These are phyloP conservation scores for Fraxinus platypoda DNA, from an alignment of 305 asterid species.

Conservation along the genomic window DNA sequence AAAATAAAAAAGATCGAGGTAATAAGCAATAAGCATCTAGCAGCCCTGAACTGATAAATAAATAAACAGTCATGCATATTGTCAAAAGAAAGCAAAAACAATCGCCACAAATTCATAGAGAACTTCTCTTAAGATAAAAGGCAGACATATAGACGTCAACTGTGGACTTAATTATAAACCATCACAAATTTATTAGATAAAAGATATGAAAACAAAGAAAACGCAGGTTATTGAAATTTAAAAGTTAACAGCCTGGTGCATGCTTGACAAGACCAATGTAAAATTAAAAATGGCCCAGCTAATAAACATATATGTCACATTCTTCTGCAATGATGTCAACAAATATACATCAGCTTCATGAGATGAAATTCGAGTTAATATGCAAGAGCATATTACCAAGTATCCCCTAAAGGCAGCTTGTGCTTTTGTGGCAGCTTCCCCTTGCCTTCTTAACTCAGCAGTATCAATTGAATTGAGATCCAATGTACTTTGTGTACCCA, in stretches of 20 bases:
- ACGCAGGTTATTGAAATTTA: neutral
- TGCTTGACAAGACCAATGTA: neutral
- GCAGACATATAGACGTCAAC: neutral
- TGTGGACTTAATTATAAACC: neutral
- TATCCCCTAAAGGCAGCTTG: slow-evolving; percentile 94
- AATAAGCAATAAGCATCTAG: neutral
- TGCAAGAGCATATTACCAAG: slow-evolving; percentile 54
- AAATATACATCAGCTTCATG: neutral
- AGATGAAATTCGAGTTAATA: neutral
- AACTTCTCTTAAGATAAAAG: neutral
- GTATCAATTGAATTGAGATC: slow-evolving; percentile 32
- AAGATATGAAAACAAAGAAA: neutral
- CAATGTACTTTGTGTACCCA: slow-evolving; percentile 32
- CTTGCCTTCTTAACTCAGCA: slow-evolving; percentile 54
- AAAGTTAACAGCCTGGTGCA: neutral
- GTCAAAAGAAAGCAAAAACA: neutral
- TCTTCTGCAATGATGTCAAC: neutral
- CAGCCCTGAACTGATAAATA: neutral
- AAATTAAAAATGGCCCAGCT: neutral
- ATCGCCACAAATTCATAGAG: neutral
- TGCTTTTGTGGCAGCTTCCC: slow-evolving; percentile 72
- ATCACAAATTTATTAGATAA: neutral
- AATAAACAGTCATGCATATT: neutral
- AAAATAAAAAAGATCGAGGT: neutral
- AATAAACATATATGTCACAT: neutral